phyloP scores from a whole-genome alignment of 179 eudicot genomes.

The Vitellaria paradoxa region DNA sequence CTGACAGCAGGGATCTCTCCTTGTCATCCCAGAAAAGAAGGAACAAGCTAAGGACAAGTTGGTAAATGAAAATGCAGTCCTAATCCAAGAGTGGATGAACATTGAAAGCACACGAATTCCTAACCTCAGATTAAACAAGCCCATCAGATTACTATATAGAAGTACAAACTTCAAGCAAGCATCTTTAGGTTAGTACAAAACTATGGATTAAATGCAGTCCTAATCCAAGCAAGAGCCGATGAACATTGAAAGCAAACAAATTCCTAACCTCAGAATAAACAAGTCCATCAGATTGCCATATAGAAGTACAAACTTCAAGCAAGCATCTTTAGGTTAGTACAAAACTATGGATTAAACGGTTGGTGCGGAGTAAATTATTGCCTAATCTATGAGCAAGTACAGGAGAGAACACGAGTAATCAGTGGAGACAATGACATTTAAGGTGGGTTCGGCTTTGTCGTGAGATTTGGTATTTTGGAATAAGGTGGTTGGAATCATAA shows the following conservation, averaged over 20 bases:
- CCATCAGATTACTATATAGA: background rate
- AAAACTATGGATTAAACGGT: background rate
- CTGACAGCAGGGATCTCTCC: no score
- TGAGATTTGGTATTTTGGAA: background rate
- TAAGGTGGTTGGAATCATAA: background rate
- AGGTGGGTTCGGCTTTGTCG: background rate
- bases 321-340: background rate
- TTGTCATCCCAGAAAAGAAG: background rate
- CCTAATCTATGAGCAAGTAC: background rate
- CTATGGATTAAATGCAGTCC: background rate
- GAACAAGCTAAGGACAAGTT: background rate
- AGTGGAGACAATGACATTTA: background rate
- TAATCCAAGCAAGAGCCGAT: conserved; percentile 7
- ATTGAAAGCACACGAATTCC: background rate
- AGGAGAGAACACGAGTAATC: background rate
- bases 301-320: background rate
- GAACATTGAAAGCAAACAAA: background rate
- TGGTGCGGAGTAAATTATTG: background rate
- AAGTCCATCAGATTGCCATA: background rate
- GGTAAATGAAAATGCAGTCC: background rate
- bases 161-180: background rate
- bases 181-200: background rate
- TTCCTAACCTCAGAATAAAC: conserved; percentile 7
- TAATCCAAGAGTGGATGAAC: conserved; percentile 13
- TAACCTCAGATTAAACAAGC: conserved; percentile 10